Evolutionary conservation across 2,329 filamentous ascomycete species (phyloP), one percentile per base, ranked within the genome.

Genomic region (Penicillium sp.): DNA sequence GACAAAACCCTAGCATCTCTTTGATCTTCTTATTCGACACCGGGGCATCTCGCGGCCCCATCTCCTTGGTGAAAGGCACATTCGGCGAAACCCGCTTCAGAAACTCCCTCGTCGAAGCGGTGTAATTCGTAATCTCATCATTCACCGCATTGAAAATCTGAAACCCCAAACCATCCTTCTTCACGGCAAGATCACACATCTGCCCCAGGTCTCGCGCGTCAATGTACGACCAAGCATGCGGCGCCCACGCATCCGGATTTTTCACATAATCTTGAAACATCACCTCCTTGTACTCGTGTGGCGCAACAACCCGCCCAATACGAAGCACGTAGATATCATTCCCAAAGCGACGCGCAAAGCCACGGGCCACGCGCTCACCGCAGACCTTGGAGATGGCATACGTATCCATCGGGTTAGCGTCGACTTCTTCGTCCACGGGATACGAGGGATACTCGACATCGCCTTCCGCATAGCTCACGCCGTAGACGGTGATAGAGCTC

Each of bases 81-180:
- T 79, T 73, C 0, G 84, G 84, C 55, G 77, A 81, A 10, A 73
- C 73, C 65, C 81, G 76, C 65, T 79, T 74, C 55, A 87, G 65
- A 58, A 87, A 85, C 57, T 83, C 77, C 44, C 73, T 74, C 0
- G 84, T 86, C 0, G 82, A 80, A 22, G 77, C 70, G 9, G 75
- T 79, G 3, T 82, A 61, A 51, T 69, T 82, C 0, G 85, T 88
- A 50, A 87, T 87, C 2, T 79, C 83, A 65, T 86, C 81, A 66
- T 88, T 88, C 0, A 84, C 86, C 1, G 85, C 85, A 66, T 88
- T 88, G 72, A 88, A 88, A 0, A 87, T 74, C 67, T 88, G 84
- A 64, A 86, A 88, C 0, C 85, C 85, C 10, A 88, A 66, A 0
- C 83, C 84, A 66, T 79, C 78, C 63, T 81, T 83, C 60, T 79